Percentiles rank a stretch among this genome's conserved stretches.
Conservation (phyloP, 108 stramenopile species). For the Stephanodiscus triporus region DNA sequence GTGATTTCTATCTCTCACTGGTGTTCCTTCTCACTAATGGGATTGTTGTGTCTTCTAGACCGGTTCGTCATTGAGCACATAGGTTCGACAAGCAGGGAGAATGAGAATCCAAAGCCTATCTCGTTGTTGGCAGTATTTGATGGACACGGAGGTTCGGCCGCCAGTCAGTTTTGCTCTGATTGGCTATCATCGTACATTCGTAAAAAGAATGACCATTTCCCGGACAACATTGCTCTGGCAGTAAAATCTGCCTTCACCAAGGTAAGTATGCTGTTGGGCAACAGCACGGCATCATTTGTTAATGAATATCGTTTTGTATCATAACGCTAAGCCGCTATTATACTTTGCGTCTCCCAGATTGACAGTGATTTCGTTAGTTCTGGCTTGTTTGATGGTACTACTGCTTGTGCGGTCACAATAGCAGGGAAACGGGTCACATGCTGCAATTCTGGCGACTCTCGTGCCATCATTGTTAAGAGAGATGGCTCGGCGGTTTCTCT, state of each 20-base stretch:
- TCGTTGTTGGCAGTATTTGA: conserved; percentile 90
- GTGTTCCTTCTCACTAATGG: neutral
- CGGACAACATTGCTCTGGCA: conserved; percentile 69
- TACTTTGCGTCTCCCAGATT: conserved; percentile 27
- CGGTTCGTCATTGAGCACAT: conserved; percentile 82
- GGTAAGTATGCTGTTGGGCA: neutral
- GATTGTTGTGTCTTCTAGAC: conserved; percentile 19
- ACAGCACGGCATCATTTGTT: neutral
- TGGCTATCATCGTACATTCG: conserved; percentile 81
- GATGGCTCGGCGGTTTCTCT: conserved; percentile 85
- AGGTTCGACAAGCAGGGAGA: conserved; percentile 56
- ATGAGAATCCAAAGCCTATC: conserved; percentile 60
- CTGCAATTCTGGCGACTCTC: conserved; percentile 96
- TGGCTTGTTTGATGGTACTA: conserved; percentile 82
- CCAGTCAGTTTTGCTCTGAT: conserved; percentile 88
- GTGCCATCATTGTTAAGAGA: conserved; percentile 88
- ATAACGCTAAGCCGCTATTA: conserved; percentile 6
- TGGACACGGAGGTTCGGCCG: conserved; percentile 95
- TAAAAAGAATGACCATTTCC: conserved; percentile 68
- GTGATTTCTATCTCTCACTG: neutral
- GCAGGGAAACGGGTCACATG: conserved; percentile 86
- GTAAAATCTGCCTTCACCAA: conserved; percentile 77
- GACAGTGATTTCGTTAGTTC: conserved; percentile 85
- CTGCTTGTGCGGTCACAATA: conserved; percentile 78
- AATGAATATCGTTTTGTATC: neutral